Base-by-base conservation (phyloP, 2,329 filamentous ascomycete species). In the Fusarium tjaetaba region DNA sequence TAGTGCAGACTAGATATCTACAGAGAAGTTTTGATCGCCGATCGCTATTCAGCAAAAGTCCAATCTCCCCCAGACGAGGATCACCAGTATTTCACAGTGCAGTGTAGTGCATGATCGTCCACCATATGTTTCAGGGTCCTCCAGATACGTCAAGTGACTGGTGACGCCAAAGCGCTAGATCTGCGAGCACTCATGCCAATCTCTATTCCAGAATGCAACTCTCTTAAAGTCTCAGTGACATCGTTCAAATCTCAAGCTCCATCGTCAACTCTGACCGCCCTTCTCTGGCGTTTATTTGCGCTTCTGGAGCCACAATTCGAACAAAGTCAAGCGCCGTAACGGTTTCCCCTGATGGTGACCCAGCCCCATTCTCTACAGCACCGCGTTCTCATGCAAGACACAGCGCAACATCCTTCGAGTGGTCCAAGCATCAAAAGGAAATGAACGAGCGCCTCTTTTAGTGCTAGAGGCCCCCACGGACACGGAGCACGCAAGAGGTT, bases 1-100 rank as follows among this genome's bases (percentile, higher is more conserved):
- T 58, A 69, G 49, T 34, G 42, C 57, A 46, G 49, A 53, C 45
- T 70, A 57, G 36, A 46, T 26, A 10, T 39, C n/a, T 52, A 42
- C 30, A 64, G 32, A 56, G 65, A 39, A 69, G n/a, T 43, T 55
- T 26, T 13, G 46, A 70, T 70, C 59, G 67, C 65, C 65, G 67
- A 70, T 70, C 67, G 32, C 26, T 20, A 61, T 45, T 22, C 65
- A 66, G 49, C 41, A 48, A 51, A 66, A 13, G 11, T 26, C 14
- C 41, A 73, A 72, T 70, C 55, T 70, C 70, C 70, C 70, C 70
- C 70, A 56, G 70, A 62, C 70, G 67, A 73, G 66, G 61, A 73
- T 73, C 70, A 60, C 45, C 55, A 72, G 70, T 72, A 72, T 61
- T 56, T 57, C 70, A 73, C 70, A 72, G 70, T 48, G 26, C 7